Conservation (phyloP, 192 early-diverging fungal genomes). For the Oehlia diaphana region DNA sequence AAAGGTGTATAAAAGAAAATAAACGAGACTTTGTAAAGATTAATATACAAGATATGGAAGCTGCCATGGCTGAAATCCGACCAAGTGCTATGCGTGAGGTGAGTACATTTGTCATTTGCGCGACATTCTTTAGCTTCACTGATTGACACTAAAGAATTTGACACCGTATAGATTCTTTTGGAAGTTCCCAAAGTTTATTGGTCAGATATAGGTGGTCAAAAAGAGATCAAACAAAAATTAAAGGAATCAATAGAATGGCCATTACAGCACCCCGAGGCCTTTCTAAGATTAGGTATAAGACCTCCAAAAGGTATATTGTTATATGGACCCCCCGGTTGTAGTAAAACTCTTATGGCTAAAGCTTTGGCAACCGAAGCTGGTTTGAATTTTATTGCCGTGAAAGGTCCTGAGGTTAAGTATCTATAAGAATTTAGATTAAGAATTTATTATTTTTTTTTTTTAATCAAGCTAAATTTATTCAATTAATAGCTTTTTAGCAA, state of each 20-base stretch:
- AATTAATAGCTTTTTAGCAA: slow-evolving; percentile 85
- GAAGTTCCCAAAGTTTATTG: slow-evolving; percentile 94
- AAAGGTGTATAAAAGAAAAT: slow-evolving; percentile 33
- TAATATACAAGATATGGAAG: slow-evolving; percentile 54
- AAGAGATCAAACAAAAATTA: slow-evolving; percentile 85
- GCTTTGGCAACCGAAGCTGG: slow-evolving; percentile 95
- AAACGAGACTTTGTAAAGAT: slow-evolving; percentile 45
- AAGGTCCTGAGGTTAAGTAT: slow-evolving; percentile 87
- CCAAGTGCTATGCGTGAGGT: slow-evolving; percentile 89
- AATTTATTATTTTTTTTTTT: not conserved
- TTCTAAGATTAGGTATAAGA: slow-evolving; percentile 82
- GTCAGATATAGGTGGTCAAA: slow-evolving; percentile 94
- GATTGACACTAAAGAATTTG: not conserved
- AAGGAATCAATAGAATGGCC: slow-evolving; percentile 99
- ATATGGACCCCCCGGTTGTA: slow-evolving; percentile 98
- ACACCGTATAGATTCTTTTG: slow-evolving; percentile 60
- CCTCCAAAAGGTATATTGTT: slow-evolving; percentile 98
- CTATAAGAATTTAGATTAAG: not conserved
- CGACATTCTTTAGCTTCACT: not conserved
- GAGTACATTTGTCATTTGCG: not conserved
- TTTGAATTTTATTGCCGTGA: slow-evolving; percentile 97
- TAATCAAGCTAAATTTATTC: not conserved
- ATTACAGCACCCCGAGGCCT: slow-evolving; percentile 90
- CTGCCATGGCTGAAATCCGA: slow-evolving; percentile 54
- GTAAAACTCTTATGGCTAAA: slow-evolving; percentile 97